These are phyloP conservation scores for Sphagnum fallax DNA, from an alignment of 228 moss, liverwort and hornwort species.

Conservation along the genomic window DNA sequence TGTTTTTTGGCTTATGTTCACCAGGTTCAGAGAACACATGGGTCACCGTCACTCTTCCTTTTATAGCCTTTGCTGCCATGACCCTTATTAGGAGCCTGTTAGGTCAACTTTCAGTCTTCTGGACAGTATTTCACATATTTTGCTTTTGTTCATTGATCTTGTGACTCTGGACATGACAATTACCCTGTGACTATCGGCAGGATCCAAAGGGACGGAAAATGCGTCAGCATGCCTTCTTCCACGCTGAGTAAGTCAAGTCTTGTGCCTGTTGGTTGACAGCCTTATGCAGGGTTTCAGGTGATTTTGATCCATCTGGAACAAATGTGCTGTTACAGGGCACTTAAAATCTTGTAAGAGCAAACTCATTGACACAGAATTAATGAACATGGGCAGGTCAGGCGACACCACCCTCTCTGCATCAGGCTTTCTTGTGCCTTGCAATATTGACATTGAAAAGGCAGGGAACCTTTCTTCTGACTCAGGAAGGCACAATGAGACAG, in stretches of 20 bases:
- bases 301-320: no score
- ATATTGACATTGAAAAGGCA: slow-evolving; percentile 38
- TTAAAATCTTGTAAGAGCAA: no score
- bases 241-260: slow-evolving; percentile 64
- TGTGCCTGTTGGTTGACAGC: not conserved
- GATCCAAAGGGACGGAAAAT: slow-evolving; percentile 97
- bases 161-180: no score
- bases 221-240: slow-evolving; percentile 95
- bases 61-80: not conserved
- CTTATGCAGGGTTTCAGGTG: no score
- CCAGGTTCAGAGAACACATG: no score
- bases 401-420: slow-evolving; percentile 97
- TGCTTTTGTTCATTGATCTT: not conserved
- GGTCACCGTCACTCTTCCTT: no score
- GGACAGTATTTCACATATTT: not conserved
- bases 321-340: no score
- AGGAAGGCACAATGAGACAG: slow-evolving; percentile 34
- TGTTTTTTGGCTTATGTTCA: no score
- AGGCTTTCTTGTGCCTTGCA: slow-evolving; percentile 75
- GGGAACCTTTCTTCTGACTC: slow-evolving; percentile 25
- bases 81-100: not conserved
- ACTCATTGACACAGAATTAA: not conserved
- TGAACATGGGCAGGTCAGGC: slow-evolving; percentile 61
- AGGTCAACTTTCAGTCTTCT: not conserved
- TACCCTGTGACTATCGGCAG: slow-evolving; percentile 23